Evolutionary conservation across 192 early-diverging fungal species (phyloP).

Genomic region (Borealophlyctis nickersoniae): DNA sequence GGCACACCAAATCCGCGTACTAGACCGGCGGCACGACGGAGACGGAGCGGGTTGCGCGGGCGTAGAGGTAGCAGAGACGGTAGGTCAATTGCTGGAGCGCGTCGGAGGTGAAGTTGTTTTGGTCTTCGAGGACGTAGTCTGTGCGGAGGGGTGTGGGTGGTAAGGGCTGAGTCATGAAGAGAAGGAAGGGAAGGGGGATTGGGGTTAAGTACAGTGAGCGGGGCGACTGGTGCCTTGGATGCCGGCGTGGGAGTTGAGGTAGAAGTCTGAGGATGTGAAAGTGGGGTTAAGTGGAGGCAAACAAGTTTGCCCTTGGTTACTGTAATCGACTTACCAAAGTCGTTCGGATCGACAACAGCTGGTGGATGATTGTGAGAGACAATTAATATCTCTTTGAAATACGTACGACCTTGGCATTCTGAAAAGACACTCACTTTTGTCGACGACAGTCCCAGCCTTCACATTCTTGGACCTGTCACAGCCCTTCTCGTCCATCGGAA

Average conservation of each 20-base stretch:
- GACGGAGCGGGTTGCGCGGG: constrained; percentile 75
- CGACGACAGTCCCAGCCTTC: constrained; percentile 78
- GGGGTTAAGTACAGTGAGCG: constrained; percentile 52
- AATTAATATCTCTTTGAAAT: too few species aligned
- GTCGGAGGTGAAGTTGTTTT: constrained; percentile 74
- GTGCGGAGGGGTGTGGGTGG: not conserved
- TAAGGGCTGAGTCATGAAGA: too few species aligned
- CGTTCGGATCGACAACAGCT: constrained; percentile 68
- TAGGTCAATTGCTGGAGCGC: constrained; percentile 80
- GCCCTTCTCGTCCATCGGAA: constrained; percentile 56
- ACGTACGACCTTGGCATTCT: too few species aligned
- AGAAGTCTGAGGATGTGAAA: constrained; percentile 85
- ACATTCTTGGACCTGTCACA: constrained; percentile 77
- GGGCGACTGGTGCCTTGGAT: constrained; percentile 87
- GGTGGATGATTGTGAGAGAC: too few species aligned
- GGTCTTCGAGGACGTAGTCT: constrained; percentile 81
- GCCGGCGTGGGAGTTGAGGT: constrained; percentile 76
- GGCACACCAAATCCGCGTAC: constrained; percentile 83
- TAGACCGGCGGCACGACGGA: constrained; percentile 85
- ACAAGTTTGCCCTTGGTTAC: too few species aligned
- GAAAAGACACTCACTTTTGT: constrained; percentile 42
- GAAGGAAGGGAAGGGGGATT: not conserved
- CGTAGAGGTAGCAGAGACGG: constrained; percentile 80
- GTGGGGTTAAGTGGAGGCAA: too few species aligned
- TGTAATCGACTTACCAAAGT: constrained; percentile 47